Conservation (phyloP, 257 asterid species). For the Nicotiana tomentosiformis region DNA sequence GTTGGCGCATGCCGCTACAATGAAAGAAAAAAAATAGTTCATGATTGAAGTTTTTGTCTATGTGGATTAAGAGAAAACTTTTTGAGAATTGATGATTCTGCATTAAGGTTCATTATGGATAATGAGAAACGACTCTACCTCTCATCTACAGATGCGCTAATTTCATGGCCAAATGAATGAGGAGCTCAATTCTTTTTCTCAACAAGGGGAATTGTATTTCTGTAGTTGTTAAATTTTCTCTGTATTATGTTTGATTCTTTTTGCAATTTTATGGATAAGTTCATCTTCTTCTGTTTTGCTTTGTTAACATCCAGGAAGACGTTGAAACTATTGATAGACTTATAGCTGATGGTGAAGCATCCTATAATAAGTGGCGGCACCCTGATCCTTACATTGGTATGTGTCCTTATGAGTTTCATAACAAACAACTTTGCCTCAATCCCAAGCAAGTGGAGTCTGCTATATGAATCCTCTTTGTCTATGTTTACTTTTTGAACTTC, state of each 20-base stretch:
- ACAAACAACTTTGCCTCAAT: neutral
- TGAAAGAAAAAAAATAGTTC: neutral
- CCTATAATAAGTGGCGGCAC: constrained; percentile 73
- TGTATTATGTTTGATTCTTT: neutral
- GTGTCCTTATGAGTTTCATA: constrained; percentile 10
- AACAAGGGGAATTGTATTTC: neutral
- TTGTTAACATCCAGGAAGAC: constrained; percentile 63
- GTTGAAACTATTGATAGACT: constrained; percentile 74
- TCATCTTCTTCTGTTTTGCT: constrained; percentile 1
- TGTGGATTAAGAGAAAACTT: neutral
- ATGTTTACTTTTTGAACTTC: constrained; percentile 11
- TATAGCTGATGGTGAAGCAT: constrained; percentile 67
- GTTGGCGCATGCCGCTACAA: neutral
- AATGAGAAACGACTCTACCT: too few species aligned
- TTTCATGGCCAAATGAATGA: neutral
- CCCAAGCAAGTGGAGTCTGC: neutral
- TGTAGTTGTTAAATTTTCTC: neutral
- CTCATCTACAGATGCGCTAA: neutral
- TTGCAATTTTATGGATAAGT: neutral
- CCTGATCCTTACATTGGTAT: constrained; percentile 96
- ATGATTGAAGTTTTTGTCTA: neutral
- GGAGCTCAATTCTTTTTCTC: neutral
- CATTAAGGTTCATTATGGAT: neutral
- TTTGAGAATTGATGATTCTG: neutral
- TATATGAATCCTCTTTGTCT: constrained; percentile 3